These are phyloP conservation scores for Saksenaea oblongispora DNA, from an alignment of 371 early-diverging fungal species.

Conservation along the genomic window DNA sequence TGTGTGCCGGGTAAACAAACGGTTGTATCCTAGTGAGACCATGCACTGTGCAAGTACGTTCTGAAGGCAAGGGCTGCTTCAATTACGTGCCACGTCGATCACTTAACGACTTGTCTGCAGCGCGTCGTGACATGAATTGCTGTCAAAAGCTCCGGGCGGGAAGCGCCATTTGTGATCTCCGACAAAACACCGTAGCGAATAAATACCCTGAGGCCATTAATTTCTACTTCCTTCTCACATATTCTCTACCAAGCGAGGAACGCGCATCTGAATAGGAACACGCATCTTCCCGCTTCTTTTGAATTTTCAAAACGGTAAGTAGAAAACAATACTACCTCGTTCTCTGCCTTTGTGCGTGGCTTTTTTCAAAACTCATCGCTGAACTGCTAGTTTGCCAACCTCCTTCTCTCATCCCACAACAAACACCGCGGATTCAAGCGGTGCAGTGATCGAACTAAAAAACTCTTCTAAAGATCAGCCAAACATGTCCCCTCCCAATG, in stretches of 20 bases:
- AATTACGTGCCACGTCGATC: too few relatives aligned
- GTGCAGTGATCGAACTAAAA: constrained; percentile 73
- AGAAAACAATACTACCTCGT: not conserved
- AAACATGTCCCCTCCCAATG: constrained; percentile 37
- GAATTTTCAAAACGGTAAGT: constrained; percentile 39
- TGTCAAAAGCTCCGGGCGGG: constrained; percentile 1
- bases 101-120: too few relatives aligned
- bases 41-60: too few relatives aligned
- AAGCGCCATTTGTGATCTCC: not conserved
- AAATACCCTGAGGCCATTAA: not conserved
- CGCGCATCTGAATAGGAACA: constrained; percentile 20
- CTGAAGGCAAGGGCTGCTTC: too few relatives aligned
- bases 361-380: not conserved
- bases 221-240: constrained; percentile 4
- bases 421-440: constrained; percentile 79
- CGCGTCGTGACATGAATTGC: not conserved
- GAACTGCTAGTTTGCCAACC: constrained; percentile 74
- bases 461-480: constrained; percentile 47
- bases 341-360: not conserved
- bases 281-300: constrained; percentile 14
- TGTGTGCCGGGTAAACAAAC: too few relatives aligned
- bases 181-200: not conserved
- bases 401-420: constrained; percentile 84
- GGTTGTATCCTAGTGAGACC: too few relatives aligned
- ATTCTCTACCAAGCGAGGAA: not conserved